Evolutionary conservation across 371 early-diverging fungal species (phyloP).

Genomic region (Dinochytrium kinnereticum): DNA sequence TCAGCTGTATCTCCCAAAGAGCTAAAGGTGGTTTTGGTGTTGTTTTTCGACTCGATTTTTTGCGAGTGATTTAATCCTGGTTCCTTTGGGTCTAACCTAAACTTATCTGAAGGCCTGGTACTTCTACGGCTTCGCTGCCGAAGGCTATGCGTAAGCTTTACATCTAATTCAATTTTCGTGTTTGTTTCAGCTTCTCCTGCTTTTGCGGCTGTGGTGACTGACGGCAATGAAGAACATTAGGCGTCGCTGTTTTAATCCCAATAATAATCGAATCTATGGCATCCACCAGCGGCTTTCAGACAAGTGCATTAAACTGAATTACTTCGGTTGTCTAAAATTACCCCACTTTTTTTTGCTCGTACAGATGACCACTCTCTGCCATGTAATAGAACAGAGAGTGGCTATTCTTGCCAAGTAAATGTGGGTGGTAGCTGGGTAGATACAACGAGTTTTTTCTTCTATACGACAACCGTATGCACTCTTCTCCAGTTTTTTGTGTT

Average conservation of each 20-base stretch:
- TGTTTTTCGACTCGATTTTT: too few species aligned
- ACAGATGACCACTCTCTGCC: slow-evolving; percentile 21
- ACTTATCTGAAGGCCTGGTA: slow-evolving; percentile 23
- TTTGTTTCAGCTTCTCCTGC: too few species aligned
- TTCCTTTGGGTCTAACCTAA: too few species aligned
- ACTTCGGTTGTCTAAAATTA: not conserved
- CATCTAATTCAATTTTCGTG: not conserved
- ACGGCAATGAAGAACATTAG: slow-evolving; percentile 1
- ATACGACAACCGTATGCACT: slow-evolving; percentile 61
- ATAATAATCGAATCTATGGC: slow-evolving; percentile 56
- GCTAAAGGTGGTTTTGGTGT: too few species aligned
- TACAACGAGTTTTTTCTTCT: slow-evolving; percentile 60
- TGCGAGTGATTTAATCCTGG: too few species aligned
- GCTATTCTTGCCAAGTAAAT: slow-evolving; percentile 52
- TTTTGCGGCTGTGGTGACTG: too few species aligned
- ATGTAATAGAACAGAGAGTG: slow-evolving; percentile 37
- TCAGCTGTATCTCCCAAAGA: slow-evolving; percentile 17
- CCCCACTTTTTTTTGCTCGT: not conserved
- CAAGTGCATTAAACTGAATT: not conserved
- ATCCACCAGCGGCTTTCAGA: not conserved
- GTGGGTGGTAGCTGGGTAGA: slow-evolving; percentile 57
- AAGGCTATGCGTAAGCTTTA: not conserved
- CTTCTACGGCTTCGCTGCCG: slow-evolving; percentile 10
- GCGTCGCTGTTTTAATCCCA: slow-evolving; percentile 52
- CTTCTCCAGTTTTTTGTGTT: slow-evolving; percentile 63